Percentiles rank a stretch among this genome's conserved stretches.
Conservation (phyloP, 768 basidiomycete genomes). For the Strobilomyces dryophilus region DNA sequence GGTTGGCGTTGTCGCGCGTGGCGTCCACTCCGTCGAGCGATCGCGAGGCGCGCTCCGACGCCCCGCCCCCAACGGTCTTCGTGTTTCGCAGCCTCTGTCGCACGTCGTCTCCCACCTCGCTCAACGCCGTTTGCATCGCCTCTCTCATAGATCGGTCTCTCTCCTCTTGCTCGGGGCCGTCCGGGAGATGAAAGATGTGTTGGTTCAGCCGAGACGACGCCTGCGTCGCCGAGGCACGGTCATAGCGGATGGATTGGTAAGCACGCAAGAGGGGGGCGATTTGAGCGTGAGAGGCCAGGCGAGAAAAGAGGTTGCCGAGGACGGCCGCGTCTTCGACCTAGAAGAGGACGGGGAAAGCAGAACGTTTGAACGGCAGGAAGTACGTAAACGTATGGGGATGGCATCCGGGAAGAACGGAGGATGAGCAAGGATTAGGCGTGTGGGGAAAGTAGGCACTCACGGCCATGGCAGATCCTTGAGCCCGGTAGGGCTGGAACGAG, state of each 20-base stretch:
- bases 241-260: slow-evolving; percentile 48
- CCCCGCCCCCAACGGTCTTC: slow-evolving; percentile 1
- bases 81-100: slow-evolving; percentile 9
- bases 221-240: slow-evolving; percentile 49
- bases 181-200: slow-evolving; percentile 50
- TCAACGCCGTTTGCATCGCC: slow-evolving; percentile 42
- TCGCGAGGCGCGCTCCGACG: no score
- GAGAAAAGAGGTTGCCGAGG: slow-evolving; percentile 50
- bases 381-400: not conserved
- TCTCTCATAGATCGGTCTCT: slow-evolving; percentile 49
- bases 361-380: not conserved
- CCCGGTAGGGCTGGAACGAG: slow-evolving; percentile 29
- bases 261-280: slow-evolving; percentile 44
- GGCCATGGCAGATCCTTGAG: slow-evolving; percentile 54
- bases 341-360: not conserved
- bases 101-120: slow-evolving; percentile 15
- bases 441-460: slow-evolving; percentile 25
- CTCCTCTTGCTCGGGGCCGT: slow-evolving; percentile 48
- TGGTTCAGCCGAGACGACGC: slow-evolving; percentile 47
- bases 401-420: not conserved
- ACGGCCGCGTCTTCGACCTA: slow-evolving; percentile 36
- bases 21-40: not conserved
- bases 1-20: slow-evolving; percentile 41
- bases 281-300: slow-evolving; percentile 39
- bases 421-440: not conserved